phyloP scores from a whole-genome alignment of 2,329 filamentous ascomycete species.

The Pseudogymnoascus sp. region DNA sequence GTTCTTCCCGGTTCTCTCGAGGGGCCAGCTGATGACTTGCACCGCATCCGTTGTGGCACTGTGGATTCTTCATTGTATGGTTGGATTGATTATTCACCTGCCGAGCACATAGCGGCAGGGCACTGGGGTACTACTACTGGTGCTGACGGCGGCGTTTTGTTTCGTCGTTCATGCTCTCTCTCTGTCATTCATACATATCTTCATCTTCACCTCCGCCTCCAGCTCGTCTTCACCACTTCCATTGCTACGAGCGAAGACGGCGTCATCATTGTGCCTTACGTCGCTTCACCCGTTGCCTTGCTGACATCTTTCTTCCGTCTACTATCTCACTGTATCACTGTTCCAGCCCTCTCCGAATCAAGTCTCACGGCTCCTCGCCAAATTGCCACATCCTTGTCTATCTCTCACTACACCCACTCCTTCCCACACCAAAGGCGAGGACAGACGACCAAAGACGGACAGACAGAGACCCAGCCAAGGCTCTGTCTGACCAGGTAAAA shows the following conservation, averaged over 20 bases:
- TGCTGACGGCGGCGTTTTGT: neutral
- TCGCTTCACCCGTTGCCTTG: neutral
- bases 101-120: neutral
- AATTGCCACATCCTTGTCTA: neutral
- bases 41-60: neutral
- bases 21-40: constrained; percentile 3
- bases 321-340: constrained; percentile 1
- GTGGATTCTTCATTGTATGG: neutral
- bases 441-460: neutral
- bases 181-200: neutral
- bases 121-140: neutral
- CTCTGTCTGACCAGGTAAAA: neutral
- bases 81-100: neutral
- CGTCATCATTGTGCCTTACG: neutral
- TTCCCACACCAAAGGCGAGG: neutral
- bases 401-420: neutral
- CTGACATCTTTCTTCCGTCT: neutral
- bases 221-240: no score
- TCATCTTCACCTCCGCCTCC: neutral
- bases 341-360: neutral
- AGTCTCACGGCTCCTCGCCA: neutral
- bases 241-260: neutral
- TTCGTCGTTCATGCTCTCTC: neutral
- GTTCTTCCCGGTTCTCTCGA: neutral
- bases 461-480: neutral